Percentiles rank a stretch among this genome's conserved stretches.
Evolutionary conservation across 257 asterid genomes (phyloP).

Genomic region (Forsythia viridissima): DNA sequence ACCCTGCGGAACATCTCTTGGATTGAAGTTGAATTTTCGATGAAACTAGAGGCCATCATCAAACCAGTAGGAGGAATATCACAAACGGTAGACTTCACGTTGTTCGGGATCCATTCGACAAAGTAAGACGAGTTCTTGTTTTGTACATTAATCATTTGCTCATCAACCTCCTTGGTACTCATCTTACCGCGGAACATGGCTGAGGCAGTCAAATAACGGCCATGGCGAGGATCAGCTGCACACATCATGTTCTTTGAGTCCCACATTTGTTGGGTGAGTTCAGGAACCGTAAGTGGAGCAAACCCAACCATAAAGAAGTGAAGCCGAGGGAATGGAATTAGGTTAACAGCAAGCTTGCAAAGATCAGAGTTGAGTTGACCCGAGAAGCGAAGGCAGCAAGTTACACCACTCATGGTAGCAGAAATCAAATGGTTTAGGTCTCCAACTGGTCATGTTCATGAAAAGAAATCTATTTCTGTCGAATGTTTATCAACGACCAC

Average conservation of each 20-base stretch:
- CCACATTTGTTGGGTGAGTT: conserved; percentile 87
- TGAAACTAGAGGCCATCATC: conserved; percentile 69
- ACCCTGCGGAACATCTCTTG: conserved; percentile 65
- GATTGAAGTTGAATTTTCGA: conserved; percentile 66
- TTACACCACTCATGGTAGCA: conserved; percentile 88
- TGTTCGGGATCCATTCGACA: conserved; percentile 74
- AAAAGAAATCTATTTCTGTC: neutral
- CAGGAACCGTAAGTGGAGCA: conserved; percentile 82
- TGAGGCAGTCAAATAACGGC: conserved; percentile 60
- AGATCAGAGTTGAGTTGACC: conserved; percentile 86
- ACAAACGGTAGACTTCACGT: conserved; percentile 70
- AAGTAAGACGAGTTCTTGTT: conserved; percentile 70
- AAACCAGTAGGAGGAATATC: conserved; percentile 71
- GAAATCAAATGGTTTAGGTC: conserved; percentile 76
- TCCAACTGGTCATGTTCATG: conserved; percentile 45
- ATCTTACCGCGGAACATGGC: conserved; percentile 70
- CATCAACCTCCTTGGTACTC: conserved; percentile 73
- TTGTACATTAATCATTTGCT: conserved; percentile 68
- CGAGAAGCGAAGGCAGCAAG: conserved; percentile 81
- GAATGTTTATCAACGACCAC: neutral
- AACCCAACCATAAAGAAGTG: conserved; percentile 87
- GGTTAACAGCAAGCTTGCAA: conserved; percentile 78
- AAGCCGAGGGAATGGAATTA: conserved; percentile 75
- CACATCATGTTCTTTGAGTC: conserved; percentile 85
- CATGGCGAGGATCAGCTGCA: conserved; percentile 79